phyloP scores from a whole-genome alignment of 2,329 filamentous ascomycete species.

The Neocucurbitaria cava region DNA sequence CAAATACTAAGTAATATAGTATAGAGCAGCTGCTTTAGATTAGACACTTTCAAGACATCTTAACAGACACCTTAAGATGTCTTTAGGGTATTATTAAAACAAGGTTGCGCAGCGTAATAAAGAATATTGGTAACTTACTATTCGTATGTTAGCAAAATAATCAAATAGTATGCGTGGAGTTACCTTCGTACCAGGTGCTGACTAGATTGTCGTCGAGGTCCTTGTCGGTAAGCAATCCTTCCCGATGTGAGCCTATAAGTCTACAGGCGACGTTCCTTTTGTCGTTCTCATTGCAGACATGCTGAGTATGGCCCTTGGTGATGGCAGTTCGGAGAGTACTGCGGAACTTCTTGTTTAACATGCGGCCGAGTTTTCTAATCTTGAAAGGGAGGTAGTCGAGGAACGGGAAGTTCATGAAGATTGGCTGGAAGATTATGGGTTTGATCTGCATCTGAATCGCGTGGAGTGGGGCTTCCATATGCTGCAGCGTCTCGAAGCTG shows the following conservation, averaged over 20 bases:
- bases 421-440: slow-evolving; percentile 34
- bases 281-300: slow-evolving; percentile 31
- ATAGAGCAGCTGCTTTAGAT: too few species aligned
- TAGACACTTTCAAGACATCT: too few species aligned
- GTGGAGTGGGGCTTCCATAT: slow-evolving; percentile 25
- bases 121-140: too few species aligned
- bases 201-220: slow-evolving; percentile 36
- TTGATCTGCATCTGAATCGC: slow-evolving; percentile 34
- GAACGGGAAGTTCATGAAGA: slow-evolving; percentile 37
- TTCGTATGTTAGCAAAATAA: too few species aligned
- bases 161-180: too few species aligned
- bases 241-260: slow-evolving; percentile 27
- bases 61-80: too few species aligned
- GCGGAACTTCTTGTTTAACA: slow-evolving; percentile 28
- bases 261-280: slow-evolving; percentile 26
- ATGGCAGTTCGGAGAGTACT: slow-evolving; percentile 26
- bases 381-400: slow-evolving; percentile 30
- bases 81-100: too few species aligned
- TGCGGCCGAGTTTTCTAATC: slow-evolving; percentile 25
- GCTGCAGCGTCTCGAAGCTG: slow-evolving; percentile 34
- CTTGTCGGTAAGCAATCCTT: slow-evolving; percentile 31
- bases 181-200: too few species aligned
- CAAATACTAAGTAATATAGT: too few species aligned
- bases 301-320: slow-evolving; percentile 31
- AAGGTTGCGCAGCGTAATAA: too few species aligned